Percentiles rank a stretch among this genome's conserved stretches.
phyloP scores from a whole-genome alignment of 371 early-diverging fungal genomes.

The Agmasoma carcini region DNA sequence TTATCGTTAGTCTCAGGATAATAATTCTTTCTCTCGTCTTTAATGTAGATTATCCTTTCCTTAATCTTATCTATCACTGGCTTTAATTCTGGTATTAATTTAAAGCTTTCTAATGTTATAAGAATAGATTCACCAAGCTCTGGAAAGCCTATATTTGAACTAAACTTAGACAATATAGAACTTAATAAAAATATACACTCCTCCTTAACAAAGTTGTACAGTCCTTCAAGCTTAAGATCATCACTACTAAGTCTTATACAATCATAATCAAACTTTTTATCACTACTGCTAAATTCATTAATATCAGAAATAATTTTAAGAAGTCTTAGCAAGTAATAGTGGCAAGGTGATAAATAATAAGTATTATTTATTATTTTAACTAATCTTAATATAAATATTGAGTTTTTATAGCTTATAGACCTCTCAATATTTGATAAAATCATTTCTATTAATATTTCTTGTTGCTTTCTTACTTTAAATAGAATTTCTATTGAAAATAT shows the following conservation, averaged over 20 bases:
- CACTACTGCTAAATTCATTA: neutral
- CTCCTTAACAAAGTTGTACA: conserved; percentile 3
- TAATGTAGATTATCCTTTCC: conserved; percentile 6
- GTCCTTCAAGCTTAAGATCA: conserved; percentile 10
- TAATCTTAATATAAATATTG: conserved; percentile 2
- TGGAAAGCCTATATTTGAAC: conserved; percentile 16
- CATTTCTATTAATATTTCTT: no score
- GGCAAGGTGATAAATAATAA: neutral
- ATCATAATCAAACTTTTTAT: conserved; percentile 3
- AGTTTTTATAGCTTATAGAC: conserved; percentile 7
- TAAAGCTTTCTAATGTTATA: conserved; percentile 1
- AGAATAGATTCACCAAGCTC: conserved; percentile 2
- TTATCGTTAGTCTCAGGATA: neutral
- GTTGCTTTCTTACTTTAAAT: no score
- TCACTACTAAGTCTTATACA: neutral
- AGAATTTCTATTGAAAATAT: no score
- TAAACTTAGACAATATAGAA: neutral
- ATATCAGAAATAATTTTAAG: neutral
- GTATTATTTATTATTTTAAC: neutral
- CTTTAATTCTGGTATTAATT: neutral
- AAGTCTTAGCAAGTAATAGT: conserved; percentile 1
- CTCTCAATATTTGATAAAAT: no score
- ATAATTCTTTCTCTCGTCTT: conserved; percentile 1
- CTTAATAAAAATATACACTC: conserved; percentile 2
- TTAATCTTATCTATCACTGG: neutral